Base-by-base conservation (phyloP, 305 asterid genomes). In the Caryopteris hybrid region DNA sequence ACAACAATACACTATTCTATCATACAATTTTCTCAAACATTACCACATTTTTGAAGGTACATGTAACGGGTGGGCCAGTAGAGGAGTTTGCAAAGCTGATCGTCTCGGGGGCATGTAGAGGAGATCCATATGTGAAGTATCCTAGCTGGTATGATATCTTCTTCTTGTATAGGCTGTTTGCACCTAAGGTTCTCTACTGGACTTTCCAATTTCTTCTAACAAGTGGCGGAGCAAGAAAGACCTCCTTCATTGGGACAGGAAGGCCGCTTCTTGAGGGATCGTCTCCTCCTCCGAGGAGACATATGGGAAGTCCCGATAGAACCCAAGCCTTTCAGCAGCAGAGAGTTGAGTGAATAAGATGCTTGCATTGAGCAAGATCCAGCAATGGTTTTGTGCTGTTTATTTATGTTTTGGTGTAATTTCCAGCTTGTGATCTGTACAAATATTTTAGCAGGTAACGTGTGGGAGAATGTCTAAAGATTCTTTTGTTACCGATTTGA, bases 71-170 rank as follows among this genome's bases (percentile, higher is more conserved):
- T 21, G 83, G 88, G 33, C 81, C 88, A 0, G 88, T 87, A 18
- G 96, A 89, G 73, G 96, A 89, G 80, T 89, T 81, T 16, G 97
- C 97, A 0, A 87, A 68, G 85, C 68, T 83, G 82, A 89, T 91
- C 0, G 96, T 91, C 1, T 68, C 82, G 0, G 96, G 92, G 27
- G 96, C 96, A 0, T 87, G 93, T 81, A 74, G 89, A 54, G 94
- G 94, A 3, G 91, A 85, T 61, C 90, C 95, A 0, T 87, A 87
- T 2, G 95, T 89, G 74, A 89, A 87, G 48, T 89, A 84, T 59
- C 93, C 96, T 0, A 89, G 95, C 78, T 91, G 96, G 97, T 87
- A 91, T 34, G 91, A 82, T 43, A 74, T 86, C 8, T 87, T 89
- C 84, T 83, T 91, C 74, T 67, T 89, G 68, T 89, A 87, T 60